phyloP scores from a whole-genome alignment of 2,329 filamentous ascomycete species.

The Ophiostoma sp. region DNA sequence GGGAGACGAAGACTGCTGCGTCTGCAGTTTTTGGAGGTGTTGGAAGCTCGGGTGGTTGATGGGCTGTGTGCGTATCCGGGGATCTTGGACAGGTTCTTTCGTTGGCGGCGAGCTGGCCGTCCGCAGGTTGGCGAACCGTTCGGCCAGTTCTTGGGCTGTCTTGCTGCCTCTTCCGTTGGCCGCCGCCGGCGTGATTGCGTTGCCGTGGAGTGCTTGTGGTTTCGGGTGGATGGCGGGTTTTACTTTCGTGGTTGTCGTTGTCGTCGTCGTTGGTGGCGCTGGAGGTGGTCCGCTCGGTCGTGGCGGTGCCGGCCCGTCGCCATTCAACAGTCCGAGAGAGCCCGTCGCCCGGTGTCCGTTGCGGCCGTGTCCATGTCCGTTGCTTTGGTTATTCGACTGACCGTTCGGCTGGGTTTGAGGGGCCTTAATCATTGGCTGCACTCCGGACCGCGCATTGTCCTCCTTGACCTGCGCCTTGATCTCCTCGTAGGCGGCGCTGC shows the following conservation, averaged over 20 bases:
- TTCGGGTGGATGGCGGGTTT: constrained; percentile 64
- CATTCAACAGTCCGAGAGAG: constrained; percentile 7
- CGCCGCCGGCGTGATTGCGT: constrained; percentile 48
- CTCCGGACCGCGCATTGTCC: constrained; percentile 64
- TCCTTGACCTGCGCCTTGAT: constrained; percentile 62
- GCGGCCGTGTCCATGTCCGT: background rate
- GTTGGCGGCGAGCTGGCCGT: constrained; percentile 35
- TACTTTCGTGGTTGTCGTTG: constrained; percentile 30
- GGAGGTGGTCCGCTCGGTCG: background rate
- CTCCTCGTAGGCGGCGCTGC: constrained; percentile 53
- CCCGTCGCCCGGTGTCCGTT: constrained; percentile 24
- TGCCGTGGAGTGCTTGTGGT: constrained; percentile 65
- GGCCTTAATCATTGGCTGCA: constrained; percentile 44
- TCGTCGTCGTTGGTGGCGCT: background rate
- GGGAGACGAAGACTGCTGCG: constrained; percentile 12
- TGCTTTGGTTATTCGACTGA: background rate
- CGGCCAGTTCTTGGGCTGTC: constrained; percentile 51
- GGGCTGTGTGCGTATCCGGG: constrained; percentile 53
- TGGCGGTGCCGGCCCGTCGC: background rate
- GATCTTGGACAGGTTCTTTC: constrained; percentile 49
- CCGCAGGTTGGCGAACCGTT: constrained; percentile 60
- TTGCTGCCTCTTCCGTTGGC: constrained; percentile 34
- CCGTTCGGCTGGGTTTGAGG: background rate
- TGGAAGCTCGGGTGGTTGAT: constrained; percentile 46
- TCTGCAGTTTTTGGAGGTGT: constrained; percentile 22